These are phyloP conservation scores for Aspergillus sp. DNA, from an alignment of 2,329 filamentous ascomycete genomes.

Conservation along the genomic window DNA sequence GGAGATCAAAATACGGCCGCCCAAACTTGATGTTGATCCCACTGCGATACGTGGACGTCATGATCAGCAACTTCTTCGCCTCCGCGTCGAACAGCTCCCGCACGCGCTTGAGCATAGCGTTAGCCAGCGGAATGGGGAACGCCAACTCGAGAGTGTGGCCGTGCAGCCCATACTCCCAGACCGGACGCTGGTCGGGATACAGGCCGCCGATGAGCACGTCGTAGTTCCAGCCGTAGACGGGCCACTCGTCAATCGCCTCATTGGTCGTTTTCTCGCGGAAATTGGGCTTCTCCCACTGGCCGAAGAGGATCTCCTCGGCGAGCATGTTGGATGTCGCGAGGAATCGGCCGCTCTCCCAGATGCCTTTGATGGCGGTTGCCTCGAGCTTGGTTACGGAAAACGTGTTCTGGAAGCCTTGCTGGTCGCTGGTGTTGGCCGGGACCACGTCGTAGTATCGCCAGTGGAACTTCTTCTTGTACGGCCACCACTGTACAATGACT, in stretches of 20 bases:
- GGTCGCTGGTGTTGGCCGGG: slow-evolving; percentile 4
- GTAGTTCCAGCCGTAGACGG: slow-evolving; percentile 14
- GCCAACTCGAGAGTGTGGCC: slow-evolving; percentile 11
- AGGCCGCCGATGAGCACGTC: slow-evolving; percentile 12
- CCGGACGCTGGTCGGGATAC: slow-evolving; percentile 12
- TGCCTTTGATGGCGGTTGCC: slow-evolving; percentile 8
- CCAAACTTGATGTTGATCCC: slow-evolving; percentile 17
- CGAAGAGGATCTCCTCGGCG: slow-evolving; percentile 12
- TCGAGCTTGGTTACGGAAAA: slow-evolving; percentile 10
- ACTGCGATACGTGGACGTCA: slow-evolving; percentile 14
- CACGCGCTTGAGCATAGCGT: slow-evolving; percentile 8
- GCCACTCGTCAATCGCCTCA: slow-evolving; percentile 7
- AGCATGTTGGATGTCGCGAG: slow-evolving; percentile 13
- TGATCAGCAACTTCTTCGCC: slow-evolving; percentile 7
- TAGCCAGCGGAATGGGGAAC: slow-evolving; percentile 9
- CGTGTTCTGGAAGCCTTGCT: slow-evolving; percentile 14
- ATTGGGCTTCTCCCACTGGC: slow-evolving; percentile 11
- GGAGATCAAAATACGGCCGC: slow-evolving; percentile 10
- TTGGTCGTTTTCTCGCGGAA: slow-evolving; percentile 15
- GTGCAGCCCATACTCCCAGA: slow-evolving; percentile 11
- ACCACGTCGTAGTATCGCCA: slow-evolving; percentile 15
- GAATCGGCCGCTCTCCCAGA: slow-evolving; percentile 9
- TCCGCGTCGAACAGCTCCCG: slow-evolving; percentile 11
- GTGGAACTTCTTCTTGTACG: slow-evolving; percentile 15
- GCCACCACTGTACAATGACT: slow-evolving; percentile 7